Base-by-base conservation (phyloP, 148 eudicot species). In the Spergularia marina region DNA sequence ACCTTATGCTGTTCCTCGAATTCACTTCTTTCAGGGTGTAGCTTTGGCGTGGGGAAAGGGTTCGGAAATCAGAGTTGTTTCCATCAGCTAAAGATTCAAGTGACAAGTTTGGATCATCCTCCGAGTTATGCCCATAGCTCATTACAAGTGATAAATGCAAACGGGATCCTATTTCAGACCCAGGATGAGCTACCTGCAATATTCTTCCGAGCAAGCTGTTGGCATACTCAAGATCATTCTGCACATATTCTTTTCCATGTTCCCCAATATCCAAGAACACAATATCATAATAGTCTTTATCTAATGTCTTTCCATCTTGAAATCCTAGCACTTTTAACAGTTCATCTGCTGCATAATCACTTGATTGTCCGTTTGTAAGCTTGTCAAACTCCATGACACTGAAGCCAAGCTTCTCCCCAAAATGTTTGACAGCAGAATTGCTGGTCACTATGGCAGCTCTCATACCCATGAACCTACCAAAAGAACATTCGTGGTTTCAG, bases 401-500 rank as follows among this genome's bases (percentile, higher is more conserved):
- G 73, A 95, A 81, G 65, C 99, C 98, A 71, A 88, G 87, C 77
- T 83, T 88, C 79, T 76, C 83, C 36, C 91, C 90, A 62, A 89
- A 87, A 67, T 79, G 74, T 74, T 76, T 82, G 79, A 88, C 73
- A 60, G 86, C 69, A 53, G 84, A 69, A 80, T 77, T 83, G 71
- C 82, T 68, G 23, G 98, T 84, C 53, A 91, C 67, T 56, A 94
- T 40, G 64, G 94, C 96, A 71, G 93, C 90, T 84, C 75, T 90
- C 93, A 94, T 89, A 58, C 97, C 97, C 98, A 91, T 91, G 82
- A 94, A 94, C 88, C 97, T 94, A 71, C 77, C 74, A 65, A 25
- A 65, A 41, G 66, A 74, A 65, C 41, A 78, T 36, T 9, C 53
- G 20, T 16, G 25, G 21, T 66, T 59, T 75, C 25, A 25, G 65